Percentiles rank a stretch among this genome's conserved stretches.
Conservation (phyloP, 2,329 filamentous ascomycete genomes). For the Keithomyces neogunnii region DNA sequence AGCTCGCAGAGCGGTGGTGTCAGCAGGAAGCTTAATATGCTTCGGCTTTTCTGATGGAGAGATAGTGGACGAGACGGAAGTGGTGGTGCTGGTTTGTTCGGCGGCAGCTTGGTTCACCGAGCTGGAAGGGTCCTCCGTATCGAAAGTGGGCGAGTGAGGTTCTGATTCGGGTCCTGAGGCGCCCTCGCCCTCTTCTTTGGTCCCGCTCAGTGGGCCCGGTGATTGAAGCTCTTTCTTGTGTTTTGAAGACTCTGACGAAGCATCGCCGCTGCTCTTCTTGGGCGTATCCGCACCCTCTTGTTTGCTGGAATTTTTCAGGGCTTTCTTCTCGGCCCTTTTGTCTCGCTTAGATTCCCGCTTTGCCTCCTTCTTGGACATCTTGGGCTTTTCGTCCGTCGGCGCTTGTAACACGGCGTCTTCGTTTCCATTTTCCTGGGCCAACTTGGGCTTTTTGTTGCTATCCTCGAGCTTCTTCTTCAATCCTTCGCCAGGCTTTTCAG, state of each 20-base stretch:
- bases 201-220: slow-evolving; percentile 19
- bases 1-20: slow-evolving; percentile 66
- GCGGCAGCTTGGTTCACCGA: slow-evolving; percentile 26
- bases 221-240: slow-evolving; percentile 12
- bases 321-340: slow-evolving; percentile 28
- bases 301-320: slow-evolving; percentile 24
- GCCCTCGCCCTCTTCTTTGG: slow-evolving; percentile 33
- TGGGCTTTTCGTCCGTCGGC: slow-evolving; percentile 38
- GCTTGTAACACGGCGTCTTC: slow-evolving; percentile 18
- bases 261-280: slow-evolving; percentile 8
- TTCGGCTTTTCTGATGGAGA: slow-evolving; percentile 54
- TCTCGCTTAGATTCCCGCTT: slow-evolving; percentile 42
- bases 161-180: slow-evolving; percentile 45
- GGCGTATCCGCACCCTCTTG: slow-evolving; percentile 8
- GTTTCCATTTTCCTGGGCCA: slow-evolving; percentile 18
- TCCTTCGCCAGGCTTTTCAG: slow-evolving; percentile 56
- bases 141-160: slow-evolving; percentile 44
- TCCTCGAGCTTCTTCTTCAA: slow-evolving; percentile 39
- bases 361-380: slow-evolving; percentile 43
- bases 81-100: slow-evolving; percentile 49
- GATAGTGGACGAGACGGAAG: slow-evolving; percentile 61
- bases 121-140: slow-evolving; percentile 38
- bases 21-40: slow-evolving; percentile 57
- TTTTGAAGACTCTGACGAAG: background rate
- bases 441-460: slow-evolving; percentile 50